These are phyloP conservation scores for Myxozyma nipponensis DNA, from an alignment of 805 yeast species.

Conservation along the genomic window DNA sequence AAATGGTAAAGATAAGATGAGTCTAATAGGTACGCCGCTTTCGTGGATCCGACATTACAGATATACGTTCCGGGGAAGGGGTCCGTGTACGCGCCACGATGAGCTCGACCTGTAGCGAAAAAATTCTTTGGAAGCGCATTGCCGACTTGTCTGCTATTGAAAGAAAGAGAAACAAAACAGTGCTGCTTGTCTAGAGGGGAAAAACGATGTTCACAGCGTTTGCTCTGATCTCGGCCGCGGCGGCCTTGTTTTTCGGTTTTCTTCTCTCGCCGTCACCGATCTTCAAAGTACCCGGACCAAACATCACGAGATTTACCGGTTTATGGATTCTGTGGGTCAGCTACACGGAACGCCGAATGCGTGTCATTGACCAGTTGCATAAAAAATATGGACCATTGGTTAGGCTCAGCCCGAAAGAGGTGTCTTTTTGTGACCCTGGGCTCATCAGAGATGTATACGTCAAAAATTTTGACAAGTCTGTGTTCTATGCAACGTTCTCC, in stretches of 20 bases:
- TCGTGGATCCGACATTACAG: too few species aligned
- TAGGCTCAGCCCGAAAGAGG: constrained; percentile 56
- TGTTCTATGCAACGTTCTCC: constrained; percentile 56
- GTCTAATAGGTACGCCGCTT: too few species aligned
- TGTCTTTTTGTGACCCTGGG: constrained; percentile 52
- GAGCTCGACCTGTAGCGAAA: too few species aligned
- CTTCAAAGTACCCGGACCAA: constrained; percentile 56
- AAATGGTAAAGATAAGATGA: too few species aligned
- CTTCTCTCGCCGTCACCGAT: constrained; percentile 38
- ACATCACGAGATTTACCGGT: constrained; percentile 45
- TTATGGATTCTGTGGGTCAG: constrained; percentile 44
- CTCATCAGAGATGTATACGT: constrained; percentile 55
- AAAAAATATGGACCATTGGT: constrained; percentile 58
- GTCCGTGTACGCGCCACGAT: too few species aligned
- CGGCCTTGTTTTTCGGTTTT: neutral
- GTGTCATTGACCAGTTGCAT: constrained; percentile 50
- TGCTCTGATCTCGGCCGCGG: neutral
- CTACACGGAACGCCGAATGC: constrained; percentile 49
- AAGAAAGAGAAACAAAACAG: too few species aligned
- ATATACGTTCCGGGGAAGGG: too few species aligned
- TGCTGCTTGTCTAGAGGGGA: too few species aligned
- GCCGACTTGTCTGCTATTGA: too few species aligned
- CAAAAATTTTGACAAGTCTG: constrained; percentile 52
- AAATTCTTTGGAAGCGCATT: too few species aligned
- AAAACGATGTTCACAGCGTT: neutral